A percentile compares a stretch with the other conserved stretches of the same genome.
Conservation (phyloP, 495 filamentous ascomycete species). For the Gamarada debralockiae region DNA sequence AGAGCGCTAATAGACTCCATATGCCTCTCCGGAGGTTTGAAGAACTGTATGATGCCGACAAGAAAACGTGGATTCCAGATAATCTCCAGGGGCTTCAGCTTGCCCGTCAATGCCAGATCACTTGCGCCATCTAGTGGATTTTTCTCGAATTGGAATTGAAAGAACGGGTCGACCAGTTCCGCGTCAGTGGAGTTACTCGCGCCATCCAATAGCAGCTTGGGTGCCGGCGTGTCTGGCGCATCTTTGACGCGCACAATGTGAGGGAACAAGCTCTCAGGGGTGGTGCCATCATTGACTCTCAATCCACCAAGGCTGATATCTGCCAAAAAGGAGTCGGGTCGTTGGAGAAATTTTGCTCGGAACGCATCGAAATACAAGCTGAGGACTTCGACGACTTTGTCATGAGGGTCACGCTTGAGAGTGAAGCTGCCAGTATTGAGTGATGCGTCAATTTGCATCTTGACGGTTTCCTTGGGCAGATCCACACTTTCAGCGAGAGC, state of each 20-base stretch:
- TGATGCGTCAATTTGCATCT: conserved; percentile 85
- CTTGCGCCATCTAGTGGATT: conserved; percentile 91
- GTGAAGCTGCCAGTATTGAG: conserved; percentile 93
- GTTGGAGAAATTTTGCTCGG: conserved; percentile 78
- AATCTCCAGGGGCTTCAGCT: conserved; percentile 92
- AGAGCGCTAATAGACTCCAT: conserved; percentile 97
- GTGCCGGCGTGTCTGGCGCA: conserved; percentile 50
- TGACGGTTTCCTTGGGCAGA: conserved; percentile 82
- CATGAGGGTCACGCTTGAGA: conserved; percentile 81
- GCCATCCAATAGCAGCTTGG: conserved; percentile 53
- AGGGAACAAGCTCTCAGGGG: conserved; percentile 79
- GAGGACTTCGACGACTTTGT: conserved; percentile 71
- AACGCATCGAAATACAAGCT: conserved; percentile 92
- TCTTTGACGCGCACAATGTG: conserved; percentile 96
- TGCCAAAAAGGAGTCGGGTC: conserved; percentile 83
- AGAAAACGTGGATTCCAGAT: conserved; percentile 94
- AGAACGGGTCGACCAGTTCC: conserved; percentile 69
- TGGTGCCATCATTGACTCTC: conserved; percentile 93
- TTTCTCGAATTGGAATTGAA: conserved; percentile 87
- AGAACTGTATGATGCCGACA: conserved; percentile 86
- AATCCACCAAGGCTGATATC: conserved; percentile 89
- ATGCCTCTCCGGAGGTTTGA: conserved; percentile 90
- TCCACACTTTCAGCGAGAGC: conserved; percentile 83
- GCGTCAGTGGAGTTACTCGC: conserved; percentile 36
- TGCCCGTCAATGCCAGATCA: conserved; percentile 83